A percentile compares a stretch with the other conserved stretches of the same genome.
Evolutionary conservation across 2,329 filamentous ascomycete species (phyloP).

Genomic region (Plectosphaerella sp.): DNA sequence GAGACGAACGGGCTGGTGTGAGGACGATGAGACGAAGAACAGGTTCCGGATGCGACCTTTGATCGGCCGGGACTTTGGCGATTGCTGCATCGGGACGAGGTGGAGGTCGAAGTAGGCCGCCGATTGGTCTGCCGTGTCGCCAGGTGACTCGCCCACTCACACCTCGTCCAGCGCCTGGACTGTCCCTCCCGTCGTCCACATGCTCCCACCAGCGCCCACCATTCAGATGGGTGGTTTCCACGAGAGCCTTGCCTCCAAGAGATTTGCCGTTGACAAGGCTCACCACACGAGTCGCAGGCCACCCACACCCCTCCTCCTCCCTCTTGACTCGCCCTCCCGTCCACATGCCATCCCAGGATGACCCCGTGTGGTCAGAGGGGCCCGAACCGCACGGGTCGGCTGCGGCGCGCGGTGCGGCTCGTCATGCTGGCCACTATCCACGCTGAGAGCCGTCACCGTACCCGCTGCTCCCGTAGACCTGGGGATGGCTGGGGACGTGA

Average conservation of each 20-base stretch:
- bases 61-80: neutral
- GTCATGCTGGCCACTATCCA: constrained; percentile 23
- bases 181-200: no score
- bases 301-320: no score
- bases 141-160: constrained; percentile 4
- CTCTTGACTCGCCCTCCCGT: no score
- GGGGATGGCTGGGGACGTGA: constrained; percentile 21
- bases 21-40: neutral
- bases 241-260: no score
- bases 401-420: neutral
- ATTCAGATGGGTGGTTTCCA: no score
- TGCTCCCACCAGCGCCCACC: neutral
- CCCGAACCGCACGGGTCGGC: neutral
- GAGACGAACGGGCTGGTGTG: neutral
- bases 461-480: constrained; percentile 36
- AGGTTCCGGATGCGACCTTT: neutral
- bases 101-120: neutral
- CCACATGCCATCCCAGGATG: no score
- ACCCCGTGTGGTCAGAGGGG: neutral
- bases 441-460: constrained; percentile 38
- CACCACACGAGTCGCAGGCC: no score
- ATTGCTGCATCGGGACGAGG: constrained; percentile 1
- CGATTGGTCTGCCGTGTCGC: neutral
- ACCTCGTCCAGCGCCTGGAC: neutral
- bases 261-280: no score